A percentile compares a stretch with the other conserved stretches of the same genome.
These are phyloP conservation scores for Diaporthe amygdali DNA, from an alignment of 2,329 filamentous ascomycete species.

Conservation along the genomic window DNA sequence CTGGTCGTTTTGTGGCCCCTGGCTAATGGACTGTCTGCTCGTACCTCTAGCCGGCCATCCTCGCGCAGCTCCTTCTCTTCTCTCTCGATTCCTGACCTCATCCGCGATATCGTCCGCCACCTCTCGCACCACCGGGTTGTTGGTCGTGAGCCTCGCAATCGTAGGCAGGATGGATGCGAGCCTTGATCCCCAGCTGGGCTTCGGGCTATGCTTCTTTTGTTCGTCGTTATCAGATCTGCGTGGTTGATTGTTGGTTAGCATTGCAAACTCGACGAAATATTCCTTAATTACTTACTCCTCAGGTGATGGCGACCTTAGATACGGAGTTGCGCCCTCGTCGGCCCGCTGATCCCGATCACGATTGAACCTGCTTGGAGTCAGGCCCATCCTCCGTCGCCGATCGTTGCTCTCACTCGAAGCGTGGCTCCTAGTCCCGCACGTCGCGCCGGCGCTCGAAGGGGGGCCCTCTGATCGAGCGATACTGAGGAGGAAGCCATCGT, in stretches of 20 bases:
- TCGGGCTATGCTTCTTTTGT: neutral
- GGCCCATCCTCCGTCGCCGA: neutral
- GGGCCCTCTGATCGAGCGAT: neutral
- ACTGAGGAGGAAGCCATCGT: neutral
- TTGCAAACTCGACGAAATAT: neutral
- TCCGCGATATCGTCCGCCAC: constrained; percentile 1
- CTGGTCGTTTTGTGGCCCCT: neutral
- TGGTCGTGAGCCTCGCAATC: constrained; percentile 10
- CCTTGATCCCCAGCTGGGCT: neutral
- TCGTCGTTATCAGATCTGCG: neutral
- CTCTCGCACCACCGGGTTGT: constrained; percentile 7
- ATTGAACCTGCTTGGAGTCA: neutral
- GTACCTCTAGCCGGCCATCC: neutral
- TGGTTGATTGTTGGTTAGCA: neutral
- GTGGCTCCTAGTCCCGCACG: constrained; percentile 24
- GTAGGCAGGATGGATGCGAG: constrained; percentile 5
- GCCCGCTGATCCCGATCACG: neutral
- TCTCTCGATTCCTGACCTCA: neutral
- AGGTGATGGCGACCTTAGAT: neutral
- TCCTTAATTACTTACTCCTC: neutral
- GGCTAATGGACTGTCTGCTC: neutral
- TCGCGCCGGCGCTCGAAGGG: constrained; percentile 13
- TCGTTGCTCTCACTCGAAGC: neutral
- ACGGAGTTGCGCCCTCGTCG: neutral
- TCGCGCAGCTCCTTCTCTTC: neutral